Percentiles rank a stretch among this genome's conserved stretches.
Evolutionary conservation across 139 green algal species (phyloP).

Genomic region (Zygnema cylindricum): DNA sequence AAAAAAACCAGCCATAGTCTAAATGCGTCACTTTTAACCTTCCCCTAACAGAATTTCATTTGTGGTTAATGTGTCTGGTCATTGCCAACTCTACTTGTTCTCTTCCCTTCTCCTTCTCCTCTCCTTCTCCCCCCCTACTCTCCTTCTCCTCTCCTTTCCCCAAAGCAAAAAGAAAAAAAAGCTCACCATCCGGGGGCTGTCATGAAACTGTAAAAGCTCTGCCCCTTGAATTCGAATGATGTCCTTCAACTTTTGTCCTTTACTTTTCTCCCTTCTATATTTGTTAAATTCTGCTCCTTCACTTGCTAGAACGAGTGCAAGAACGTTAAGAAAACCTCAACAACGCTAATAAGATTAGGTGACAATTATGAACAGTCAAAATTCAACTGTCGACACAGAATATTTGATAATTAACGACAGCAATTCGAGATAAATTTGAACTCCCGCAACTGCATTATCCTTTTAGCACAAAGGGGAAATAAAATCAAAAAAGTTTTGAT

Average conservation of each 20-base stretch:
- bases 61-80: too few species aligned
- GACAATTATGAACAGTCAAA: neutral
- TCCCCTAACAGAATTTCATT: too few species aligned
- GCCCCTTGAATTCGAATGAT: neutral
- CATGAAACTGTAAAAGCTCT: slow-evolving; percentile 19
- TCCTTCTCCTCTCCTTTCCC: neutral
- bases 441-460: neutral
- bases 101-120: neutral
- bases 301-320: slow-evolving; percentile 33
- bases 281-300: slow-evolving; percentile 31
- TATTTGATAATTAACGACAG: neutral
- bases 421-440: neutral
- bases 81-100: neutral
- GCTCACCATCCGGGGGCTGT: slow-evolving; percentile 44
- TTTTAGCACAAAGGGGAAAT: neutral
- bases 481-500: neutral
- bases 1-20: too few species aligned
- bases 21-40: too few species aligned
- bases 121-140: too few species aligned
- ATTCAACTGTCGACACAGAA: neutral
- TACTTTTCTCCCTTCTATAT: slow-evolving; percentile 25
- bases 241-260: neutral
- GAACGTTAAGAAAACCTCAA: neutral
- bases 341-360: neutral
- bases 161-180: too few species aligned